A percentile compares a stretch with the other conserved stretches of the same genome.
Evolutionary conservation across 2,329 filamentous ascomycete genomes (phyloP).

Genomic region (Pseudocercospora vitis): DNA sequence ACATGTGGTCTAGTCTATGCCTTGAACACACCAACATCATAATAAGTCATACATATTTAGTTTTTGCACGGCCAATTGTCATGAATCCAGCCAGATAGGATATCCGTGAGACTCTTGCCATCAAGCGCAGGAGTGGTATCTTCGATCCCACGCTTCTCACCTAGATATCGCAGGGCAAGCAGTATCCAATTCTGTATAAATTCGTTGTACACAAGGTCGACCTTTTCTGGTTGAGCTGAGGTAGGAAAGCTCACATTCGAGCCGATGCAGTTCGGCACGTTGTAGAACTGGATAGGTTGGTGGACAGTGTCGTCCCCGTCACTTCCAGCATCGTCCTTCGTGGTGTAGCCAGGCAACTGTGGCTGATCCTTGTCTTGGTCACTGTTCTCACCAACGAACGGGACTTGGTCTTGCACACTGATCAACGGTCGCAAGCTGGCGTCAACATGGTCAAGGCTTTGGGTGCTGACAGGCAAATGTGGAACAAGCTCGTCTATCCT

Average conservation of each 20-base stretch:
- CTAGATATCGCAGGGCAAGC: slow-evolving; percentile 66
- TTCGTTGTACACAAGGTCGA: slow-evolving; percentile 88
- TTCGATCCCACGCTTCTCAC: slow-evolving; percentile 50
- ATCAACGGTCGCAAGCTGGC: slow-evolving; percentile 7
- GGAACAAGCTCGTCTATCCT: slow-evolving; percentile 21
- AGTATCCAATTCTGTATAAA: slow-evolving; percentile 85
- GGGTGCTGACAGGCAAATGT: slow-evolving; percentile 20
- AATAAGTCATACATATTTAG: background rate
- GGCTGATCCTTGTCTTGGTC: slow-evolving; percentile 25
- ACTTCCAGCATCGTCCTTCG: slow-evolving; percentile 74
- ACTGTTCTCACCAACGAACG: slow-evolving; percentile 15
- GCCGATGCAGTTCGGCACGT: slow-evolving; percentile 81
- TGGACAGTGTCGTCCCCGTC: slow-evolving; percentile 93
- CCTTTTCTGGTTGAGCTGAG: slow-evolving; percentile 60
- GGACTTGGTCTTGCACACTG: slow-evolving; percentile 9
- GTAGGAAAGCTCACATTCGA: slow-evolving; percentile 62
- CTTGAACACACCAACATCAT: background rate
- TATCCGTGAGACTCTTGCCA: slow-evolving; percentile 55
- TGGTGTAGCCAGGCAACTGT: slow-evolving; percentile 78
- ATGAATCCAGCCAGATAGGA: slow-evolving; percentile 61
- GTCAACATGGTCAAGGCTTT: slow-evolving; percentile 18
- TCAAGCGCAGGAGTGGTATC: slow-evolving; percentile 56
- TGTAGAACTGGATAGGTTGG: slow-evolving; percentile 69
- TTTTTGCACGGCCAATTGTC: slow-evolving; percentile 48
- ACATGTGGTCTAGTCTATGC: background rate